phyloP scores from a whole-genome alignment of 345 rosid species.

The Acer saccharum region DNA sequence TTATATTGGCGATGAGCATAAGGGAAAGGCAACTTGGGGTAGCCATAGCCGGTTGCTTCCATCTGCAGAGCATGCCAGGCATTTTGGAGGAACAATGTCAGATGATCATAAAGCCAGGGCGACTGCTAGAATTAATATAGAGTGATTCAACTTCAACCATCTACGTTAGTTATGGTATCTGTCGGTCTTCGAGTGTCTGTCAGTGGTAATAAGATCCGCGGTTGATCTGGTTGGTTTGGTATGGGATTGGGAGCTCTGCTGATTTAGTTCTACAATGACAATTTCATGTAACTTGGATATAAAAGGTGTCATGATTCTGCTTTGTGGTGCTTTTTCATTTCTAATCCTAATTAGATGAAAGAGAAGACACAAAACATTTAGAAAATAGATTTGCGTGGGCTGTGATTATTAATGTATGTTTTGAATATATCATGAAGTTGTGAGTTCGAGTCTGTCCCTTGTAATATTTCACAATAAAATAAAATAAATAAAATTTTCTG shows the following conservation, averaged over 20 bases:
- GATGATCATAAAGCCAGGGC: conserved; percentile 13
- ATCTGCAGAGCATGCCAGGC: conserved; percentile 14
- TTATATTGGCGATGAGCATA: conserved; percentile 26
- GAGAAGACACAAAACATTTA: too few relatives aligned
- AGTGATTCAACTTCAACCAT: conserved; percentile 30
- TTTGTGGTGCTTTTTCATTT: too few relatives aligned
- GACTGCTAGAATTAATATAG: conserved; percentile 62
- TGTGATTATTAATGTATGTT: too few relatives aligned
- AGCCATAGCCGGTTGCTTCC: conserved; percentile 59
- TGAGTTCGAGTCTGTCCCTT: too few relatives aligned
- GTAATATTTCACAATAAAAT: too few relatives aligned
- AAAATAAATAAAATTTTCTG: too few relatives aligned
- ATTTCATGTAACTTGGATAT: neutral
- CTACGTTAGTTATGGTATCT: neutral
- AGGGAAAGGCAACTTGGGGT: conserved; percentile 17
- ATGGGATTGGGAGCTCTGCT: too few relatives aligned
- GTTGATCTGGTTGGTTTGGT: neutral
- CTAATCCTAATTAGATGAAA: too few relatives aligned
- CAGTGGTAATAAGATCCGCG: neutral
- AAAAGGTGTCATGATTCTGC: too few relatives aligned
- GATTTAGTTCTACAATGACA: too few relatives aligned
- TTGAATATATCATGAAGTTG: too few relatives aligned
- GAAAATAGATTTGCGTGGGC: too few relatives aligned
- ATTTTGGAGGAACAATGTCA: conserved; percentile 14
- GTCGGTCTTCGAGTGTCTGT: neutral